phyloP scores from a whole-genome alignment of 805 yeast species.

The Torulaspora microellipsoides region DNA sequence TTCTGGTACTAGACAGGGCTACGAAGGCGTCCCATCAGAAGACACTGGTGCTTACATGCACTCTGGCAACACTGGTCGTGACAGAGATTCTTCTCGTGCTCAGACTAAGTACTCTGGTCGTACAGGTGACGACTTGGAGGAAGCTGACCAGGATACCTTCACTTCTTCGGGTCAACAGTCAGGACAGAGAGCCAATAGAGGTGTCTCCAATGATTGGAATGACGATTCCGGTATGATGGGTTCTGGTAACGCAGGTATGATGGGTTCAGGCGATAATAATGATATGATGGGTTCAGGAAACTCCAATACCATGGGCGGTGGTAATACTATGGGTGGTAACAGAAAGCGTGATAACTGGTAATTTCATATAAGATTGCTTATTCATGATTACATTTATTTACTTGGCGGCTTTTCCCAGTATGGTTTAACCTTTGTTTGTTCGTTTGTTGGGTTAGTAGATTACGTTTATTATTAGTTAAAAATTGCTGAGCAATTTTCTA shows the following conservation, averaged over 20 bases:
- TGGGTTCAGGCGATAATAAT: constrained; percentile 4
- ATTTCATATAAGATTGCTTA: no score
- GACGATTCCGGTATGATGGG: constrained; percentile 1
- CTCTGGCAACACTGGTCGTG: constrained; percentile 10
- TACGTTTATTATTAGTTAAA: no score
- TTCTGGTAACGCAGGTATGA: constrained; percentile 6
- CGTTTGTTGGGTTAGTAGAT: no score
- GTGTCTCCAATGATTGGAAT: constrained; percentile 18
- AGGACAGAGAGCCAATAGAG: constrained; percentile 15
- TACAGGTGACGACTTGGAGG: background rate
- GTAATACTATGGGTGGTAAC: constrained; percentile 1
- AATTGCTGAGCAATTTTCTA: no score
- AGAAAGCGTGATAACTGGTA: no score
- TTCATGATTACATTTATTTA: no score
- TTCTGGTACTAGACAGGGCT: constrained; percentile 5
- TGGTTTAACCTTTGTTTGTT: no score
- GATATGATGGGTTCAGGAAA: constrained; percentile 4
- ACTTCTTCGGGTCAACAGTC: constrained; percentile 5
- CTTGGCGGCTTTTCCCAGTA: no score
- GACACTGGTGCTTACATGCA: constrained; percentile 6
- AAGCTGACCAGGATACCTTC: constrained; percentile 3
- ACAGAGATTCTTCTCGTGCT: constrained; percentile 6
- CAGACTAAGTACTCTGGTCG: background rate
- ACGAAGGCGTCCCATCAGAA: constrained; percentile 9
- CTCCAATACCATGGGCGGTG: constrained; percentile 6